Evolutionary conservation across 2,329 filamentous ascomycete genomes (phyloP), one percentile per base, ranked within the genome.

Genomic region (Fonsecaea nubica): DNA sequence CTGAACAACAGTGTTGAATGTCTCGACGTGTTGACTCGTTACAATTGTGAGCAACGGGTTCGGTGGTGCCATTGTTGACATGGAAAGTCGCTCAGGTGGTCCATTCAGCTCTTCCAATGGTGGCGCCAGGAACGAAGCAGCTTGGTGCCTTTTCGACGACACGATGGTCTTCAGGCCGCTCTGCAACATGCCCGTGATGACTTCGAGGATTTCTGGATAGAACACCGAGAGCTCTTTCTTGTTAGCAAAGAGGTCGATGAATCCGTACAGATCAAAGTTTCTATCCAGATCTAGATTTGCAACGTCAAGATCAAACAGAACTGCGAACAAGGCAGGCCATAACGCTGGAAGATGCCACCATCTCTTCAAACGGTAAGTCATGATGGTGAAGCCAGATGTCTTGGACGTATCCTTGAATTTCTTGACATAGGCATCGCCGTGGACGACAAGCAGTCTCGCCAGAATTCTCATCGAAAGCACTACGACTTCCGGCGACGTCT

Each of bases 271-370:
- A 71, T 94, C 90, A 72, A 97, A 90, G 32, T 89, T 84, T 70
- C 87, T 85, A 59, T 91, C 87, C 72, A 93, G 87, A 73, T 93
- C 86, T 72, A 93, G 86, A 57, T 87, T 87, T 1, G 88, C 89
- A 54, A 96, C 87, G 74, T 97, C 93, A 50, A 88, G 85, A 0
- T 92, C 93, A 74, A 99, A 97, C 2, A 99, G 79, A 25, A 98
- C 90, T 61, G 92, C 89, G 77, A 99, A 92, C 75, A 91, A 93
- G 52, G 95, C 89, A 0, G 90, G 89, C 95, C 95, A 98, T 32
- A 98, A 79, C 0, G 88, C 87, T 2, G 93, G 87, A 15, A 93
- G 86, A 74, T 92, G 89, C 94, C 95, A 99, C 88, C 93, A 97
- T 73, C 89, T 84, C 74, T 90, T 92, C 3, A 99, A 80, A 36